These are phyloP conservation scores for Pneumocystis canis DNA, from an alignment of 1,139 yeast genomes.

Conservation along the genomic window DNA sequence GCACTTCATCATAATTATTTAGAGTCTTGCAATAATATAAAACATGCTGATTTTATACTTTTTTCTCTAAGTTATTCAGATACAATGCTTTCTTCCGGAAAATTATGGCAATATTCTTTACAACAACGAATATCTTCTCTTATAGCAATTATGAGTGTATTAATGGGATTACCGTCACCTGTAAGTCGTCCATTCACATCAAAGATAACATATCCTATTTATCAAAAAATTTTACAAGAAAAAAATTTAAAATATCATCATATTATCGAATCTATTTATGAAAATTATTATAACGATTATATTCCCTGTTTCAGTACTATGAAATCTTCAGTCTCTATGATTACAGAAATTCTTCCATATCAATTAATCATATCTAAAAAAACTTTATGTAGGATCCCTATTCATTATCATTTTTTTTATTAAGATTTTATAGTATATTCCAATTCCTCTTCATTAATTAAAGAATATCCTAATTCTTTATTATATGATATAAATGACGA, in stretches of 20 bases:
- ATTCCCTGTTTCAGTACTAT: background rate
- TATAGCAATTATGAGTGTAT: background rate
- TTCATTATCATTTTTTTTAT: background rate
- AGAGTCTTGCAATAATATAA: conserved; percentile 3
- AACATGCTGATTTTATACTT: background rate
- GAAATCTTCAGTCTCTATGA: background rate
- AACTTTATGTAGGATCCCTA: background rate
- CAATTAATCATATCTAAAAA: background rate
- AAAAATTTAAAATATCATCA: background rate
- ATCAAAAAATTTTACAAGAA: background rate
- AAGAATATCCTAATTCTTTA: background rate
- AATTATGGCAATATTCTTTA: background rate
- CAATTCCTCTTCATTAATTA: background rate
- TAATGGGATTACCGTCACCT: conserved; percentile 2
- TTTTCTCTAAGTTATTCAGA: conserved; percentile 6
- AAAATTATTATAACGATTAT: background rate
- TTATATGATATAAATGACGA: background rate
- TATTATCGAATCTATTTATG: background rate
- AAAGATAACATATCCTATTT: background rate
- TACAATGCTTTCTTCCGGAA: background rate
- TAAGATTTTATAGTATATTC: background rate
- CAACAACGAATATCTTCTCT: background rate
- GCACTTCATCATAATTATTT: conserved; percentile 10
- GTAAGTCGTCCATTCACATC: background rate
- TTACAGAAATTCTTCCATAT: background rate